Evolutionary conservation across 768 basidiomycete species (phyloP), one percentile per base, ranked within the genome.

Genomic region (Hericium rajendrae): DNA sequence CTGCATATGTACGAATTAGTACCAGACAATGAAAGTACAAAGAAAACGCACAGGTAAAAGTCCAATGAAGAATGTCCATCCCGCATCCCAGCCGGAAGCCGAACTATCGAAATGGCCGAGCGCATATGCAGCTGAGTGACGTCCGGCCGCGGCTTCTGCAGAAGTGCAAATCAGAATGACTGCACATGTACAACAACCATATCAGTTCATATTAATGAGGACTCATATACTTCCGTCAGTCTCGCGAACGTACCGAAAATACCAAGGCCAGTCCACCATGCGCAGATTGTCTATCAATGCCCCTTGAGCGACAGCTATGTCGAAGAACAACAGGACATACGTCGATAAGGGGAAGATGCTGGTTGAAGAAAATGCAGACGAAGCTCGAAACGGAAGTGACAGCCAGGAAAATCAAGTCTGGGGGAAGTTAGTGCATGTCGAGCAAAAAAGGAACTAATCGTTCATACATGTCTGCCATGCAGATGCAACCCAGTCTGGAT

Each of bases 41-140:
- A 32, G 48, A 4, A 52, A 22, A 54, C 76, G 58, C 70, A 82
- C 81, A 46, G 79, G 81, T 22, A 83, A 72, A 20, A 84, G 64
- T 37, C 84, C 84, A 38, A 85, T 81, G 66, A 85, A 86, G 65
- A 85, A 86, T 0, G 82, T 75, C 83, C 83, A 86, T 37, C 81
- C 85, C 12, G 80, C 74, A 2, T 76, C 76, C 84, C 84, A 86
- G 6, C 85, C 85, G 0, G 84, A 81, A n/a, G 71, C 67, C n/a
- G 82, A 78, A 1, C 79, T 71, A 62, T 85, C 78, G 55, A 84
- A 86, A 57, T 79, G 74, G 10, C 76, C 76, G 1, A 86, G 71
- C 0, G 80, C 84, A 62, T 78, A 86, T 1, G 76, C 69, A 0
- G 76, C 80, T 12, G 83, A 73, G 51, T 75, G 77, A 15, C 79